These are phyloP conservation scores for Stagonosporopsis rhizophila DNA, from an alignment of 2,329 filamentous ascomycete species.

Conservation along the genomic window DNA sequence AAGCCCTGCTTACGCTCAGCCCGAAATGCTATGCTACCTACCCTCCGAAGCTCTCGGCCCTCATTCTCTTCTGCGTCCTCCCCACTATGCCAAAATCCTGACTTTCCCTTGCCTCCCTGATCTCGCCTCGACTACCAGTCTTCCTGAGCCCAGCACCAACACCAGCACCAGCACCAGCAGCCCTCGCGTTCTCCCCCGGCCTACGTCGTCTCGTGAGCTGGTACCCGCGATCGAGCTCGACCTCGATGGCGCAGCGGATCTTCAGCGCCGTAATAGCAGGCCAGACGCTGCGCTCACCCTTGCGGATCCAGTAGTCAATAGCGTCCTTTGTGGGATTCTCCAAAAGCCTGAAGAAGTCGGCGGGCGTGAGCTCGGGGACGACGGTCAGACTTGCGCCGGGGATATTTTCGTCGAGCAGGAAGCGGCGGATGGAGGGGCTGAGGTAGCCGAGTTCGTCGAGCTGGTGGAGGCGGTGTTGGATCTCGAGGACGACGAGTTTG, in stretches of 20 bases:
- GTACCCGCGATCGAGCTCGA: slow-evolving; percentile 85
- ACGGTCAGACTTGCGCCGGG: slow-evolving; percentile 80
- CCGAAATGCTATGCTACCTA: background rate
- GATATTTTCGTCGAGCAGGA: slow-evolving; percentile 82
- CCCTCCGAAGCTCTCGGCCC: slow-evolving; percentile 41
- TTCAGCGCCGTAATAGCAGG: slow-evolving; percentile 83
- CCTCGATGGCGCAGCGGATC: slow-evolving; percentile 83
- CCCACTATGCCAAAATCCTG: slow-evolving; percentile 17
- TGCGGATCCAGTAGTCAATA: slow-evolving; percentile 82
- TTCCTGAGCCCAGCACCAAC: slow-evolving; percentile 23
- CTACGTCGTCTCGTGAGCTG: slow-evolving; percentile 72
- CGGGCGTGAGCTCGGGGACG: slow-evolving; percentile 76
- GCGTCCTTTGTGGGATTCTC: slow-evolving; percentile 79
- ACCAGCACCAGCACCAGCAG: no score
- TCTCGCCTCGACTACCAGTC: slow-evolving; percentile 33
- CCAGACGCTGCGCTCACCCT: slow-evolving; percentile 90
- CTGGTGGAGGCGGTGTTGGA: slow-evolving; percentile 81
- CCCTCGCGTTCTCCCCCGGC: slow-evolving; percentile 45
- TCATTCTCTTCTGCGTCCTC: slow-evolving; percentile 23
- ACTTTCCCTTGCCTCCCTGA: slow-evolving; percentile 17
- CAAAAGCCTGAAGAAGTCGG: slow-evolving; percentile 80
- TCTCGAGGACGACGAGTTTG: slow-evolving; percentile 75
- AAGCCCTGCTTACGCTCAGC: no score
- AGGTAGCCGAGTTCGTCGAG: slow-evolving; percentile 79
- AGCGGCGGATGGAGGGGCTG: slow-evolving; percentile 72